Conservation (phyloP, 441 rosid species). For the Populus hybrid region DNA sequence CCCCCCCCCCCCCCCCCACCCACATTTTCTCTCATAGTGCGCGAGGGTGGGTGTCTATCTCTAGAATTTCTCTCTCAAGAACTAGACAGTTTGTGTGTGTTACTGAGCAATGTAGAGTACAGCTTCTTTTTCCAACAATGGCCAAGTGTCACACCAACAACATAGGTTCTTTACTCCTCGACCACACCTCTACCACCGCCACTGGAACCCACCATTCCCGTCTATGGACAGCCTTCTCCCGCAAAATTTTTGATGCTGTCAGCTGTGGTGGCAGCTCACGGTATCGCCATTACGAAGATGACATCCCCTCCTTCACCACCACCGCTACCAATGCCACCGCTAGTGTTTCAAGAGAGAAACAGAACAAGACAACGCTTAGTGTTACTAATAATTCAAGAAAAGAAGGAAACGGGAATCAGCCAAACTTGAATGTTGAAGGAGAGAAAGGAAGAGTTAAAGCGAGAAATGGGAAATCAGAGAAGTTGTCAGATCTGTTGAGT, state of each 20-base stretch:
- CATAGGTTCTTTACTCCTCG: constrained; percentile 62
- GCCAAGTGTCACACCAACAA: constrained; percentile 58
- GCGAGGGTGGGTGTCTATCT: neutral
- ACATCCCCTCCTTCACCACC: constrained; percentile 15
- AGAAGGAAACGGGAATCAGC: neutral
- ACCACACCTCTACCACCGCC: constrained; percentile 39
- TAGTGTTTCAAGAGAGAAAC: neutral
- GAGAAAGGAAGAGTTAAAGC: constrained; percentile 4
- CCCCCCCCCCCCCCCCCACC: no score
- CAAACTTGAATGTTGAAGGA: neutral
- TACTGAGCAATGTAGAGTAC: neutral
- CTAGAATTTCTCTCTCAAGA: neutral
- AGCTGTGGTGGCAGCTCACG: constrained; percentile 80
- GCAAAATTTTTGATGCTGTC: constrained; percentile 61
- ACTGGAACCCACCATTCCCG: constrained; percentile 37
- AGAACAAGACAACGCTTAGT: neutral
- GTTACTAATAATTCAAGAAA: neutral
- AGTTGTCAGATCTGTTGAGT: constrained; percentile 72
- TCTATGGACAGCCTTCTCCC: constrained; percentile 60
- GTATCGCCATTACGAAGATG: constrained; percentile 36
- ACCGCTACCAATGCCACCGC: constrained; percentile 18
- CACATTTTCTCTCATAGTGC: no score
- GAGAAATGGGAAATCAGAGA: constrained; percentile 53
- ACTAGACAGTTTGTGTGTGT: neutral
- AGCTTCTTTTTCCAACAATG: constrained; percentile 27